Base-by-base conservation (phyloP, 2,329 filamentous ascomycete species). In the Sclerotinia minor region DNA sequence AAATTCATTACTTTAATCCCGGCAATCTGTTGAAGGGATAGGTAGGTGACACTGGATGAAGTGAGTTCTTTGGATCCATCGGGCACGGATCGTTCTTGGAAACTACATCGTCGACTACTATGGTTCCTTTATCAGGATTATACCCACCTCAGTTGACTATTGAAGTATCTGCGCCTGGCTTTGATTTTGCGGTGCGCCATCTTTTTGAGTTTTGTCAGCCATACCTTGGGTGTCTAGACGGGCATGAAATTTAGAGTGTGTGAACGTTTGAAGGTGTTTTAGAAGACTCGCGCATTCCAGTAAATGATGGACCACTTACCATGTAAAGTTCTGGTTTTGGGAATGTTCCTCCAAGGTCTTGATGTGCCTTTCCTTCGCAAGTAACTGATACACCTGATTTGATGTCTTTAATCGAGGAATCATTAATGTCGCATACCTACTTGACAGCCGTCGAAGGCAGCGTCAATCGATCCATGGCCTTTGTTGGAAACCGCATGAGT, bases 1-100 rank as follows among this genome's bases (percentile, higher is more conserved):
- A 54, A 7, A 9, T 13, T 17, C 26, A 29, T 24, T 24, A 54
- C 35, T 29, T 32, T 54, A 2, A 2, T 54, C 5, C 52, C 8
- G 52, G 52, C 26, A 32, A 54, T 32, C 7, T 54, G 52, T 32
- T 54, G 15, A 26, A 26, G 35, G 8, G 9, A 54, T 32, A 32
- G 52, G 24, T 29, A 35, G 24, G 52, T 54, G 26, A 54, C 35
- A 32, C 32, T 32, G 52, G n/a, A 54, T 54, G 52, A 54, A 54
- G 26, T 29, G 52, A 29, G 52, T 54, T 29, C 32, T 26, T 29
- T 19, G 26, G 13, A 54, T 54, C 24, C 26, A 5, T 17, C 5
- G n/a, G 17, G 24, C 15, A 5, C 26, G 32, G 15, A 29, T 35
- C 11, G 19, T 54, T 54, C 32, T 21, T 32, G 4, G 52, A 26